Base-by-base conservation (phyloP, 2,329 filamentous ascomycete genomes). In the Hypoxylon sp. region DNA sequence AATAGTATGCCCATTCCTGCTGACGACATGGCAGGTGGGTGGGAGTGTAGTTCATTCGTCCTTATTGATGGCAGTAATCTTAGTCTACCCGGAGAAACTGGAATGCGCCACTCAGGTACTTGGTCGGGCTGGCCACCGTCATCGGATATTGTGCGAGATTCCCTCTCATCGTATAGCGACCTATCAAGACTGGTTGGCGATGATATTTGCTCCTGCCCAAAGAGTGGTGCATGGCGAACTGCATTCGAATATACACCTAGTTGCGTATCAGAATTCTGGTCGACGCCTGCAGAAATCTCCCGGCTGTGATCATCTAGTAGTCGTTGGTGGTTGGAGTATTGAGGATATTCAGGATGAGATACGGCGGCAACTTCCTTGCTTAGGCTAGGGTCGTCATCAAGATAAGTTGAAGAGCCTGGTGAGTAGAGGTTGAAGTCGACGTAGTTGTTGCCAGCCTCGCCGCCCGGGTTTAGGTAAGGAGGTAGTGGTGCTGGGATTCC, bases 381-480 rank as follows among this genome's bases (percentile, higher is more conserved):
- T 24, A 72, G 61, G 51, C 70, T 63, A 77, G 78, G 80, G 48
- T 88, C 86, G 65, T 87, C 86, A 62, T 86, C 84, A 13, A 84
- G 79, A 74, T 82, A 82, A 65, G 78, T 81, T 17, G 84, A 82
- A 22, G 79, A 77, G 2, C 64, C 68, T 6, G 86, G 86, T 54
- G 86, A 88, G 79, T 83, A 88, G 14, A 88, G 82, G 73, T 83
- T 85, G 79, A 88, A 88, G 79, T 88, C 86, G 71, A 82, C 78
- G 72, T 88, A 88, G 76, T 84, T 77, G 75, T 82, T 79, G 73
- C 78, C 80, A 66, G 75, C 75, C 67, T 79, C 76, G 59, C 76
- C 77, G 19, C 75, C 76, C 3, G 78, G 74, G 65, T 78, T 79
- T 63, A 84, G 78, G 73, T 84, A 85, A 8, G 83, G 83, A 17